phyloP scores from a whole-genome alignment of 805 yeast genomes.

The Myxozyma monticola region DNA sequence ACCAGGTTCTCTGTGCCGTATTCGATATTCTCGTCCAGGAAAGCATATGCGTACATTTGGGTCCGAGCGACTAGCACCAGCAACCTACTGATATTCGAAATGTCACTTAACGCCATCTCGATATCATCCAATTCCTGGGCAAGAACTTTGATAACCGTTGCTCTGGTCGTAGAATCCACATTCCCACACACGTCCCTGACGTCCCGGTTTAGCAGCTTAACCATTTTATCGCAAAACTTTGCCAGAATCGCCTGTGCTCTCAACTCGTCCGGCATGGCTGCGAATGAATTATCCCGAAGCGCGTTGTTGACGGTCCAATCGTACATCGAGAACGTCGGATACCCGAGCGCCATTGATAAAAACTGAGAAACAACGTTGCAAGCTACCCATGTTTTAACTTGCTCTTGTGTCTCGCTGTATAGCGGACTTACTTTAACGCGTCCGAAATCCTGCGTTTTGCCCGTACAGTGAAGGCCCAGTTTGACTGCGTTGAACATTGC shows the following conservation, averaged over 20 bases:
- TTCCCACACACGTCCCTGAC: conserved; percentile 65
- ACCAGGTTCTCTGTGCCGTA: conserved; percentile 75
- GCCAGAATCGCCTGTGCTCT: conserved; percentile 80
- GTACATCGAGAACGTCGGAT: conserved; percentile 87
- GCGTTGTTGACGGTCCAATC: conserved; percentile 66
- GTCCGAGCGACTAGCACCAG: conserved; percentile 71
- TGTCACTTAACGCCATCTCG: conserved; percentile 52
- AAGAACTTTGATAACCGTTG: conserved; percentile 71
- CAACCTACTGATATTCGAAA: conserved; percentile 71
- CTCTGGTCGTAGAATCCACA: conserved; percentile 65
- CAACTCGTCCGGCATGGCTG: conserved; percentile 57
- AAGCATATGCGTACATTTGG: conserved; percentile 80
- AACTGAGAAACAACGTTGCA: conserved; percentile 89
- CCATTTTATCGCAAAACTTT: conserved; percentile 81
- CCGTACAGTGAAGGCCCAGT: conserved; percentile 86
- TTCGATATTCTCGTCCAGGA: conserved; percentile 64
- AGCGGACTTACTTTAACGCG: conserved; percentile 45
- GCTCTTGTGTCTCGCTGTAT: conserved; percentile 58
- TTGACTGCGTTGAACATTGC: conserved; percentile 92
- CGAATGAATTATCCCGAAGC: conserved; percentile 49
- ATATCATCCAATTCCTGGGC: conserved; percentile 73
- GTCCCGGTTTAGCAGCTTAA: conserved; percentile 71
- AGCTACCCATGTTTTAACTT: conserved; percentile 86
- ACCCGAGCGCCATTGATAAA: conserved; percentile 90
- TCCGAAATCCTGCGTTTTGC: conserved; percentile 51